Base-by-base conservation (phyloP, 2,329 filamentous ascomycete species). In the Alternaria sp. region DNA sequence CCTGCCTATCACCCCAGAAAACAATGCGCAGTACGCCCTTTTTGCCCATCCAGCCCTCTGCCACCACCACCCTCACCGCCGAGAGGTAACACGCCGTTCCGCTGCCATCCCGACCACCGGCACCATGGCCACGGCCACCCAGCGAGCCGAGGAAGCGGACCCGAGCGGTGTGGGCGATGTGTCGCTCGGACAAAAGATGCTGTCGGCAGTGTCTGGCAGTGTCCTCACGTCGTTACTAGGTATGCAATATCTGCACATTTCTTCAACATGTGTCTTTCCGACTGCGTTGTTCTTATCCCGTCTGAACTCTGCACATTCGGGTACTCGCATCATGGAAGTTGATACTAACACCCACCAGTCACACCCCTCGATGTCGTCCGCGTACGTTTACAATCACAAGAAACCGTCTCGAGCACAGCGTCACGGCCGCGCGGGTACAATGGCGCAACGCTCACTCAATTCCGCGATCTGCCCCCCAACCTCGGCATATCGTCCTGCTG, bases 321-420 rank as follows among this genome's bases (percentile, higher is more conserved):
- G 28, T 46, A 21, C 45, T 57, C 54, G 47, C 52, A 19, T 26
- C 32, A 46, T 36, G 43, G 7, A 23, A 5, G 3, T 46, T 1
- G 19, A 25, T 19, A 64, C 68, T 73, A 43, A 73, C 59, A 50
- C 50, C 10, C 3, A 32, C 26, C 6, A 62, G 95, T 97, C 30
- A 99, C 96, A 6, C 96, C 96, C 50, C 90, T 99, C 56, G 96
- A 99, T 77, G 96, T 99, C 66, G 96, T 99, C 65, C 93, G 96
- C 66, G 93, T 99, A 50, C 93, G 96, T 66, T 86, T 97, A 57
- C 96, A 99, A 81, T 95, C 96, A 2, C 95, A 98, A 82, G 84
- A 85, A 61, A 83, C 86, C 71, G 79, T 83, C 86, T 67, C 78
- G 65, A 67, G 54, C 67, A 55, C 74, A 82, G 86, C 76, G 83